Evolutionary conservation across 805 yeast species (phyloP).

Genomic region (Wickerhamomyces ciferrii): DNA sequence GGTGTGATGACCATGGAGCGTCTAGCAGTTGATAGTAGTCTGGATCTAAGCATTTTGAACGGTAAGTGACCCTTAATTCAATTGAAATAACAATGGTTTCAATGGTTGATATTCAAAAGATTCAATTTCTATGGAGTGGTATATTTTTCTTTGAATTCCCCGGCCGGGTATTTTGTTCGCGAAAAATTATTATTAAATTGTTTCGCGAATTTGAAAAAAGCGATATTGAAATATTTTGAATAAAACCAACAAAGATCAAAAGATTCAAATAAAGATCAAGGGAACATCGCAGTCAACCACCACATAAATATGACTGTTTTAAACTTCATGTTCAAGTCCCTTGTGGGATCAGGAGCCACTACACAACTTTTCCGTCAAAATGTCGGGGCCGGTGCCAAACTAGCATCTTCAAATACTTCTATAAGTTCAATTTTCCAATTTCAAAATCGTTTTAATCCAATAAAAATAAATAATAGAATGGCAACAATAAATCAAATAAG

Average conservation of each 20-base stretch:
- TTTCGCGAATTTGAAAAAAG: too few species aligned
- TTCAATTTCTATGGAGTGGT: too few species aligned
- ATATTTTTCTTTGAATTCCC: too few species aligned
- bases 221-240: too few species aligned
- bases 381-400: conserved; percentile 1
- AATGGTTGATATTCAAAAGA: too few species aligned
- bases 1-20: background rate
- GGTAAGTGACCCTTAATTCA: too few species aligned
- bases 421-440: conserved; percentile 5
- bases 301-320: conserved; percentile 4
- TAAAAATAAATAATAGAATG: conserved; percentile 18
- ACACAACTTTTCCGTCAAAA: conserved; percentile 11
- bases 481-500: conserved; percentile 78
- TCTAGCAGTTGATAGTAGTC: background rate
- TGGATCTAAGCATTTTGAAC: background rate
- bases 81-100: too few species aligned
- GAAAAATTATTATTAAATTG: too few species aligned
- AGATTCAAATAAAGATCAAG: too few species aligned
- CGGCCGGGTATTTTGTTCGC: too few species aligned
- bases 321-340: conserved; percentile 19
- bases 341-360: conserved; percentile 9
- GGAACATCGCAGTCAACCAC: background rate
- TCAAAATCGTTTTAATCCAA: conserved; percentile 3
- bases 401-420: conserved; percentile 2
- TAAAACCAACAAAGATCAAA: too few species aligned